Evolutionary conservation across 2,329 filamentous ascomycete genomes (phyloP).

Genomic region (Magnaporthiopsis poae): DNA sequence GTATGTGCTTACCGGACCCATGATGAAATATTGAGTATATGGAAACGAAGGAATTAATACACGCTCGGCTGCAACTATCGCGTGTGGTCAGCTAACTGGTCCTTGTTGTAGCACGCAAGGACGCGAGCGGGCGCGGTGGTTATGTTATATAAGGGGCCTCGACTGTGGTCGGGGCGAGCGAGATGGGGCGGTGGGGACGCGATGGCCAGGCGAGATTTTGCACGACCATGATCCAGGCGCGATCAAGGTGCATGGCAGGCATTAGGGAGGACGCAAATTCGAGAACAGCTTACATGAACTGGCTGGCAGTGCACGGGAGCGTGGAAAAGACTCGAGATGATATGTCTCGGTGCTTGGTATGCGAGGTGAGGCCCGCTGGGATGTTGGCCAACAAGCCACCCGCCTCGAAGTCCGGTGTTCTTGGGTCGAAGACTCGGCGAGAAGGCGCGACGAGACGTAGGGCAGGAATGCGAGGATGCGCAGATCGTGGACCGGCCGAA

Average conservation of each 20-base stretch:
- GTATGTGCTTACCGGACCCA: background rate
- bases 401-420: background rate
- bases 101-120: background rate
- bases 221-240: background rate
- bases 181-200: background rate
- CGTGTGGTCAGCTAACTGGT: background rate
- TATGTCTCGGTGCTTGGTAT: slow-evolving; percentile 4
- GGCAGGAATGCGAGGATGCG: background rate
- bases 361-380: background rate
- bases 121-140: background rate
- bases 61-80: background rate
- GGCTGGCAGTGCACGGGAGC: background rate
- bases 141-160: background rate
- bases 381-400: background rate
- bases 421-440: background rate
- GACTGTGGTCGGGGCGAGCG: too few species aligned
- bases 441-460: background rate
- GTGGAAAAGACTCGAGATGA: slow-evolving; percentile 1
- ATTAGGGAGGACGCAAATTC: background rate
- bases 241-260: background rate
- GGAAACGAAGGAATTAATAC: background rate
- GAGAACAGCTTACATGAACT: slow-evolving; percentile 1
- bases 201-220: background rate
- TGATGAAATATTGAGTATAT: background rate
- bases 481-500: background rate